Evolutionary conservation across 305 asterid species (phyloP), one percentile per base, ranked within the genome.

Genomic region (Fraxinus dipetala): DNA sequence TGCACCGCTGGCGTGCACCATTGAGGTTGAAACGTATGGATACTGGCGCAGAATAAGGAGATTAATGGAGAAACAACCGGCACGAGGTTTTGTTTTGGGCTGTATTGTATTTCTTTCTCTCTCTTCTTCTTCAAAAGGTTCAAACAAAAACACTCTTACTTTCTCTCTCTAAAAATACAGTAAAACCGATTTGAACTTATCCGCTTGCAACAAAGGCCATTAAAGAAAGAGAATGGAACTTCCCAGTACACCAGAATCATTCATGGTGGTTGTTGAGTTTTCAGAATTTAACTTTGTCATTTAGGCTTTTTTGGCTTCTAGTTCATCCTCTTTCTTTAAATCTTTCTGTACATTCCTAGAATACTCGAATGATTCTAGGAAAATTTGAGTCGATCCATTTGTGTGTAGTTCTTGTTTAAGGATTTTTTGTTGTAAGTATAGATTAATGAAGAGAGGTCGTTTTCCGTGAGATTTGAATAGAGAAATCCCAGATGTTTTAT

Each of bases 1-100:
- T 38, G 78, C 91, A 86, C 93, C 96, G 96, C 85, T 84, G 26
- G 74, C 11, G 48, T 75, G 48, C 38, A 82, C 96, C 98, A 91
- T 79, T 90, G 86, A 87, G 83, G 84, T 82, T 79, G 54, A 85
- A 84, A 86, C 96, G 93, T 86, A 89, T 89, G 97, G 90, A 81
- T 75, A 80, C 35, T 79, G 89, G 92, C 92, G 90, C 87, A 90
- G 84, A 85, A 86, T 85, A 85, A 91, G 94, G 94, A 76, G 91
- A 79, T 75, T 31, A 84, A 86, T 78, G 85, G 85, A 87, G 90
- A 88, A 87, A 89, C 83, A 70, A 84, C 78, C 87, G 89, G 97
- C 93, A 88, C 93, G 30, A 80, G 87, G 88, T 85, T 84, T 82
- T 83, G 83, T 87, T 83, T 84, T 75, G 13, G 83, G 72, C 77